phyloP scores from a whole-genome alignment of 208 protist species.

The Leishmania mexicana region DNA sequence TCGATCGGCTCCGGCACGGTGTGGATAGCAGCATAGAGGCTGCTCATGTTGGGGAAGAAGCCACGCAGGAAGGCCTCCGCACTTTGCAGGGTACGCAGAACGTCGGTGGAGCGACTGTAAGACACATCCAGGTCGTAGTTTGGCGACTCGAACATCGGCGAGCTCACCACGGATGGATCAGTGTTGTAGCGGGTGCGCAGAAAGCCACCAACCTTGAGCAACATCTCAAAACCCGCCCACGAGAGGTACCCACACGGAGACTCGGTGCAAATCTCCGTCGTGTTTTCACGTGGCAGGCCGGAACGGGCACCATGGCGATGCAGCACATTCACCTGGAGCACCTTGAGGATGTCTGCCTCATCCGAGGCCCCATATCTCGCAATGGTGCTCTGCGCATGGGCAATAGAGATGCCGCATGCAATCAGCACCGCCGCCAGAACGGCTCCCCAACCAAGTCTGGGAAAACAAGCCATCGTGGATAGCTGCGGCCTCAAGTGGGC shows the following conservation, averaged over 20 bases:
- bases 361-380: background rate
- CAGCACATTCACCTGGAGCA: conserved; percentile 43
- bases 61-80: conserved; percentile 49
- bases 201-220: conserved; percentile 46
- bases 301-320: conserved; percentile 65
- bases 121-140: conserved; percentile 53
- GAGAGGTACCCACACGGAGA: conserved; percentile 57
- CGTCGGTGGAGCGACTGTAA: conserved; percentile 65
- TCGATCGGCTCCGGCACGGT: conserved; percentile 31
- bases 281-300: conserved; percentile 29
- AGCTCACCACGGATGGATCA: conserved; percentile 30
- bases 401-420: conserved; percentile 4
- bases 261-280: conserved; percentile 40
- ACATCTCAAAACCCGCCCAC: conserved; percentile 35
- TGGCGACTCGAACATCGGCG: conserved; percentile 33
- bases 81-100: conserved; percentile 64
- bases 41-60: conserved; percentile 39
- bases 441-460: conserved; percentile 17
- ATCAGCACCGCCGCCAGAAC: conserved; percentile 23
- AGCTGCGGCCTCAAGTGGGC: background rate
- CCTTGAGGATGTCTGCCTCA: conserved; percentile 8
- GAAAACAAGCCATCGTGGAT: conserved; percentile 9
- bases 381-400: conserved; percentile 3
- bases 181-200: conserved; percentile 47
- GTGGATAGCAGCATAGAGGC: conserved; percentile 60